phyloP scores from a whole-genome alignment of 495 filamentous ascomycete species.

The Penicillium arizonense region DNA sequence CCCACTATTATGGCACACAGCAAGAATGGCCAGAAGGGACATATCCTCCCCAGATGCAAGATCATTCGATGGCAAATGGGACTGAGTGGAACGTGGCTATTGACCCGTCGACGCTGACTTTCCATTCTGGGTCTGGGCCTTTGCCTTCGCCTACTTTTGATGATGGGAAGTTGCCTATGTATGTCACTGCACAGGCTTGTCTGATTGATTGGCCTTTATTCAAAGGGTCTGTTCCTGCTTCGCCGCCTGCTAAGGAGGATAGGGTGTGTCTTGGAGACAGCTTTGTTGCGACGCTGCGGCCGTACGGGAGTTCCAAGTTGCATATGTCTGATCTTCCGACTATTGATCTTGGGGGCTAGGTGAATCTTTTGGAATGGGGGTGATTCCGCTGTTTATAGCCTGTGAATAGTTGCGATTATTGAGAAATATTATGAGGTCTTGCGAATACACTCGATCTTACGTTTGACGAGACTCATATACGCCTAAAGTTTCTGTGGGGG shows the following conservation, averaged over 20 bases:
- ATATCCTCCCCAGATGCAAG: constrained; percentile 8
- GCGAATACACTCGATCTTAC: no score
- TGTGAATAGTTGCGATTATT: no score
- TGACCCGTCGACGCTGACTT: constrained; percentile 17
- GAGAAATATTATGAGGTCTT: no score
- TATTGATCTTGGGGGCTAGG: background rate
- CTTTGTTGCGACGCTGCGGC: constrained; percentile 46
- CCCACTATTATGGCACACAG: constrained; percentile 13
- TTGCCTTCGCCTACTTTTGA: constrained; percentile 49
- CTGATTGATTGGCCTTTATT: constrained; percentile 53
- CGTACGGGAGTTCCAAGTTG: constrained; percentile 57
- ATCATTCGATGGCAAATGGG: constrained; percentile 6
- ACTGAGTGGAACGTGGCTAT: constrained; percentile 24
- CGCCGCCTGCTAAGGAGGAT: constrained; percentile 31
- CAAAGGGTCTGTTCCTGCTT: constrained; percentile 43
- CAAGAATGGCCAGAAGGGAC: constrained; percentile 6
- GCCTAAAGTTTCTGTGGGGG: no score
- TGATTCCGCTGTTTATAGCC: no score
- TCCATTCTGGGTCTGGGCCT: constrained; percentile 7
- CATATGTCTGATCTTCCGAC: constrained; percentile 58
- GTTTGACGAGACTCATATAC: no score
- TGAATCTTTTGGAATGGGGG: no score
- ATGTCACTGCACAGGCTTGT: constrained; percentile 49
- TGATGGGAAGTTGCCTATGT: constrained; percentile 44
- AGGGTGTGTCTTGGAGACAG: constrained; percentile 39